Evolutionary conservation across 495 filamentous ascomycete genomes (phyloP).

Genomic region (Penicillium daleae): DNA sequence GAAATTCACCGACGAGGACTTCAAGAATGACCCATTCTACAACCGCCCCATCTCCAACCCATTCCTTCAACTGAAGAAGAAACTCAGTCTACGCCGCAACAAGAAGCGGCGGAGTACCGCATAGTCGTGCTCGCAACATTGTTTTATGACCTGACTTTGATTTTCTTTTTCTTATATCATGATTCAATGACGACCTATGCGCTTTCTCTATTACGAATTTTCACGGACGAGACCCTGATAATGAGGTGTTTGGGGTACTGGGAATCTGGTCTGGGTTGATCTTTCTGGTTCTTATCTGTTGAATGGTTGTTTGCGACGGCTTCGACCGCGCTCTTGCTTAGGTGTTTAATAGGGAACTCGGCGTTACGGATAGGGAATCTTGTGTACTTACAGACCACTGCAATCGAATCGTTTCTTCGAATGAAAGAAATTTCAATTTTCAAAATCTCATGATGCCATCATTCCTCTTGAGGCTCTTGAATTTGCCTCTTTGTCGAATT

Average conservation of each 20-base stretch:
- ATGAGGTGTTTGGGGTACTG: conserved; percentile 12
- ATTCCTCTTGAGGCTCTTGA: background rate
- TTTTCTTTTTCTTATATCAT: background rate
- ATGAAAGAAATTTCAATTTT: background rate
- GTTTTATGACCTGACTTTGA: background rate
- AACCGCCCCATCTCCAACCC: conserved; percentile 39
- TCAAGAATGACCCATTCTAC: conserved; percentile 53
- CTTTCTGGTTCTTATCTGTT: conserved; percentile 3
- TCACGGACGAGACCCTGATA: conserved; percentile 13
- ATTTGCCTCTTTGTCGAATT: background rate
- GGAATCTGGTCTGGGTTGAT: conserved; percentile 9
- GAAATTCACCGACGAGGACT: conserved; percentile 54
- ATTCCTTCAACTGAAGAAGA: conserved; percentile 38
- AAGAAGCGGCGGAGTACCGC: conserved; percentile 36
- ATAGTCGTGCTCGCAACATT: conserved; percentile 10
- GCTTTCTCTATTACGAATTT: background rate
- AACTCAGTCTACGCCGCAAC: conserved; percentile 39
- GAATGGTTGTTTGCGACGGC: background rate
- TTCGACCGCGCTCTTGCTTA: conserved; percentile 7
- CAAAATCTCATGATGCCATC: background rate
- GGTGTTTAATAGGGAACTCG: conserved; percentile 11
- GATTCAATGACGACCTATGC: conserved; percentile 12
- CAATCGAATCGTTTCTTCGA: background rate
- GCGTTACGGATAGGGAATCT: conserved; percentile 3
- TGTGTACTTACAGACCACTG: conserved; percentile 2